phyloP scores from a whole-genome alignment of 2,329 filamentous ascomycete species.

The Talaromyces pinophilus region DNA sequence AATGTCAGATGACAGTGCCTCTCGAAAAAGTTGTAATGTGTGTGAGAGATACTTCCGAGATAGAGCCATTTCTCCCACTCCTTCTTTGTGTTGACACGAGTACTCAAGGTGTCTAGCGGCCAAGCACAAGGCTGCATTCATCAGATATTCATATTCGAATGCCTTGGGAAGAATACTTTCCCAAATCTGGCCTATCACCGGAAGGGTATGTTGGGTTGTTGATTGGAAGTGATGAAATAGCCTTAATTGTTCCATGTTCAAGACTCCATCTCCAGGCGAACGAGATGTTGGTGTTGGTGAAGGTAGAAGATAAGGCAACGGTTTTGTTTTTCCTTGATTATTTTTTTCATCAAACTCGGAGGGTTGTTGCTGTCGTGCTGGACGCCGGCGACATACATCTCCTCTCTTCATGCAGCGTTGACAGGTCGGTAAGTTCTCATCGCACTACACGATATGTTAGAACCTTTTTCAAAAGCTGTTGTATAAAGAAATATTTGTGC shows the following conservation, averaged over 20 bases:
- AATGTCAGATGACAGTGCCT: neutral
- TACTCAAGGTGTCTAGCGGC: conserved; percentile 18
- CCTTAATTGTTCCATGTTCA: conserved; percentile 19
- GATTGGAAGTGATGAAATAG: conserved; percentile 23
- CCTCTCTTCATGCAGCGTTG: conserved; percentile 20
- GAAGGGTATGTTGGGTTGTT: conserved; percentile 15
- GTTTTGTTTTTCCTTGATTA: neutral
- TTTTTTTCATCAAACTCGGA: neutral
- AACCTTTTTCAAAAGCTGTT: neutral
- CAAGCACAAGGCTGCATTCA: conserved; percentile 20
- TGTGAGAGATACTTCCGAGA: conserved; percentile 16
- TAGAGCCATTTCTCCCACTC: neutral
- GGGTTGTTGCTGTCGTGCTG: neutral
- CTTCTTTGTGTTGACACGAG: neutral
- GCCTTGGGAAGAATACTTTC: conserved; percentile 15
- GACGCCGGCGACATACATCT: conserved; percentile 14
- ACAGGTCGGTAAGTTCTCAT: conserved; percentile 19
- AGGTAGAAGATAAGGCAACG: neutral
- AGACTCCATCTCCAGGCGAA: neutral
- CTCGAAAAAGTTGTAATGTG: conserved; percentile 15
- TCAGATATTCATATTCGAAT: conserved; percentile 20
- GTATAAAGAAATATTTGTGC: neutral
- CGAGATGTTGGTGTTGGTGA: neutral
- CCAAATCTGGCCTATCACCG: conserved; percentile 14
- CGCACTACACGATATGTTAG: conserved; percentile 5